Base-by-base conservation (phyloP, 345 rosid genomes). In the Bretschneidera sinensis region DNA sequence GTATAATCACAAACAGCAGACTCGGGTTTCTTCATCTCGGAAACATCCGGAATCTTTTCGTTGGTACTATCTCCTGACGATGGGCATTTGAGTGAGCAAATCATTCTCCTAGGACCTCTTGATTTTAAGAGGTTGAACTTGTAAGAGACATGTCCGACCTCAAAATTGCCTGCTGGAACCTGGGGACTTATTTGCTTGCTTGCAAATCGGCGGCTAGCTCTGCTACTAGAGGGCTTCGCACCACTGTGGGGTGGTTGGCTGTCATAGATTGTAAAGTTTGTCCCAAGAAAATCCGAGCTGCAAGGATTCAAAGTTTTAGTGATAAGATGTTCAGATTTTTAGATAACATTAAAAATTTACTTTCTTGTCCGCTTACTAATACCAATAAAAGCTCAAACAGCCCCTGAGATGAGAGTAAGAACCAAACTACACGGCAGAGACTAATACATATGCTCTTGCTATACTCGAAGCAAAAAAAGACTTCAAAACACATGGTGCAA, bases 71-170 rank as follows among this genome's bases (percentile, higher is more conserved):
- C 79, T 68, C 71, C 77, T 2, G 75, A 57, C 1, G 61, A 17
- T 51, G 86, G 80, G 76, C 87, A 81, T 22, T 71, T 79, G 49
- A 89, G 67, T 9, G 89, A 78, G 81, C 87, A 89, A 45, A 89
- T 72, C 97, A 92, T 92, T 74, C 98, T 89, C 78, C 98, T 83
- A 2, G 98, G 98, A 68, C 98, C 96, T 74, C 98, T 84, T 55
- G 98, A 92, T 69, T 92, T 92, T 64, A 92, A 72, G 60, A 92
- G 84, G 76, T 92, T 92, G 75, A 89, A 92, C 76, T 92, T 92
- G 77, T 92, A 92, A 16, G 89, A 76, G 35, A 92, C 81, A 34
- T 85, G 87, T 39, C 98, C 98, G 0, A 87, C 82, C 74, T 87
- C 87, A 61, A 85, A 92, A 81, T 84, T 92, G 21, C 96, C 96